Evolutionary conservation across 345 rosid species (phyloP).

Genomic region (Syzygium grande): DNA sequence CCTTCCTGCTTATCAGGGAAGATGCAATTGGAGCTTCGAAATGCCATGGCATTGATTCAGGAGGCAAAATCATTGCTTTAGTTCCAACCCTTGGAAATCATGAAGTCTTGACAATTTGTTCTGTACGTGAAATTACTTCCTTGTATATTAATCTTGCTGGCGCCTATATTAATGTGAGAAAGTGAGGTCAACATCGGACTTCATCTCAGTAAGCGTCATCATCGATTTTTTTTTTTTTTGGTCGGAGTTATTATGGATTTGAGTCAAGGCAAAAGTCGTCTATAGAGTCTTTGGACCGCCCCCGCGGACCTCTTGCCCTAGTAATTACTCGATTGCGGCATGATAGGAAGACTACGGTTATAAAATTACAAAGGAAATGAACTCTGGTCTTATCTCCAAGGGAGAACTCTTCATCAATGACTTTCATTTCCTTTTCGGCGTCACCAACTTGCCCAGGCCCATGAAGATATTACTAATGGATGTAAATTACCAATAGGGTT

Average conservation of each 20-base stretch:
- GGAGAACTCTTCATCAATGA: neutral
- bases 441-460: neutral
- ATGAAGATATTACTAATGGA: neutral
- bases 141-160: neutral
- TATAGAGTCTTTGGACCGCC: neutral
- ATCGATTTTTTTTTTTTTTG: no score
- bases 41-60: slow-evolving; percentile 17
- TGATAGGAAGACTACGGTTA: neutral
- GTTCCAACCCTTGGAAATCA: neutral
- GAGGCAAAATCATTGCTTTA: slow-evolving; percentile 35
- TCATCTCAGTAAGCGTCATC: neutral
- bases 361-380: neutral
- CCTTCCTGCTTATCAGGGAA: slow-evolving; percentile 18
- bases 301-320: neutral
- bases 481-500: neutral
- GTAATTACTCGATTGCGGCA: neutral
- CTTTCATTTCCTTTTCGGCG: neutral
- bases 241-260: neutral
- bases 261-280: neutral
- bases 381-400: no score
- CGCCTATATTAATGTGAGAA: neutral
- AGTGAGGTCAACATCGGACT: neutral
- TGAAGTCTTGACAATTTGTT: neutral
- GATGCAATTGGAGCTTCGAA: slow-evolving; percentile 36
- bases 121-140: neutral